Percentiles rank a stretch among this genome's conserved stretches.
These are phyloP conservation scores for Lentinus tigrinus DNA, from an alignment of 768 basidiomycete genomes.

Conservation along the genomic window DNA sequence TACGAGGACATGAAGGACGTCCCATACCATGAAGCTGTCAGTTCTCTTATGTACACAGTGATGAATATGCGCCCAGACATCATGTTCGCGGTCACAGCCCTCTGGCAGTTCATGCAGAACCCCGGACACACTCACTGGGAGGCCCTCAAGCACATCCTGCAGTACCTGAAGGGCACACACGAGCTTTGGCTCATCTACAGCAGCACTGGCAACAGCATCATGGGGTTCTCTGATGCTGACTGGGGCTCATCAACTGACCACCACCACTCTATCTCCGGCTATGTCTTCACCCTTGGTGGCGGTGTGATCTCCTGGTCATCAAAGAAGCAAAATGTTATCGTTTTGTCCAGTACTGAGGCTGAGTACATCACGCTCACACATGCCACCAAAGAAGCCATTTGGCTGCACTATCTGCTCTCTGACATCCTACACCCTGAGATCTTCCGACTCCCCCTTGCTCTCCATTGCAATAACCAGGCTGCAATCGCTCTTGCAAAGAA, in stretches of 20 bases:
- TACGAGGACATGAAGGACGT: conserved; percentile 9
- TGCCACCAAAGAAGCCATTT: conserved; percentile 29
- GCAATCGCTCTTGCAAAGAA: conserved; percentile 30
- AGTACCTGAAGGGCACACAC: conserved; percentile 28
- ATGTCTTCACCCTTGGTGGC: conserved; percentile 26
- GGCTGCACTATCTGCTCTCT: conserved; percentile 23
- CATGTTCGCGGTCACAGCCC: conserved; percentile 19
- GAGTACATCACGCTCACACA: conserved; percentile 33
- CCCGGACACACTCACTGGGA: conserved; percentile 24
- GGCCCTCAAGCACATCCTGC: conserved; percentile 26
- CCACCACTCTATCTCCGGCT: conserved; percentile 27
- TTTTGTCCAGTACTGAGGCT: conserved; percentile 34
- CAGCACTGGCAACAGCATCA: neutral
- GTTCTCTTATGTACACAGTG: conserved; percentile 19
- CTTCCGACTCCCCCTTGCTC: neutral
- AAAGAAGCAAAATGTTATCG: conserved; percentile 29
- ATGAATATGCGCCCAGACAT: conserved; percentile 17
- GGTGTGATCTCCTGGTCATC: conserved; percentile 29
- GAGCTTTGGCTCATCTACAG: conserved; percentile 12
- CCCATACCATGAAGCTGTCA: conserved; percentile 20
- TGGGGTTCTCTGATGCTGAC: conserved; percentile 32
- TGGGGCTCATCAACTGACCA: conserved; percentile 22
- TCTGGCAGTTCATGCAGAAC: conserved; percentile 25
- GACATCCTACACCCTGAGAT: conserved; percentile 6
- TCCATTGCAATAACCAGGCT: conserved; percentile 18